These are phyloP conservation scores for Neurospora sp. DNA, from an alignment of 495 filamentous ascomycete genomes.

Conservation along the genomic window DNA sequence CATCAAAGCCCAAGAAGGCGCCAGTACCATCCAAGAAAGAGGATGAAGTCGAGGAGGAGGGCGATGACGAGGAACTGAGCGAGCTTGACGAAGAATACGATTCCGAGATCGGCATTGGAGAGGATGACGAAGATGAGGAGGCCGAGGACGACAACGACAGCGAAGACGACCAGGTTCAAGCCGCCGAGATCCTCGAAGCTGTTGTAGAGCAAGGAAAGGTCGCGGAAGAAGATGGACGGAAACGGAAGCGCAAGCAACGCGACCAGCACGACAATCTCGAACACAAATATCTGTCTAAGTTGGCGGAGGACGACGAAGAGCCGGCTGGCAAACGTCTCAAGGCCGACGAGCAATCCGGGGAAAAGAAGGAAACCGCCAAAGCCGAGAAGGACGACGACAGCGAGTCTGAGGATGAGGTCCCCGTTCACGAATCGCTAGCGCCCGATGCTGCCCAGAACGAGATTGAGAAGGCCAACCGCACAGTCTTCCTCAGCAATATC, in stretches of 20 bases:
- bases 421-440: slow-evolving; percentile 41
- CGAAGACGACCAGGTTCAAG: slow-evolving; percentile 20
- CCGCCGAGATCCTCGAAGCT: slow-evolving; percentile 19
- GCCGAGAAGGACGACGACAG: slow-evolving; percentile 18
- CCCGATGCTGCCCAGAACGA: slow-evolving; percentile 41
- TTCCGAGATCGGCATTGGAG: slow-evolving; percentile 29
- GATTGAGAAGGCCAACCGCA: slow-evolving; percentile 77
- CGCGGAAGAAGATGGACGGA: slow-evolving; percentile 29
- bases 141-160: slow-evolving; percentile 28
- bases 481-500: slow-evolving; percentile 90
- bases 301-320: slow-evolving; percentile 44
- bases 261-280: slow-evolving; percentile 68
- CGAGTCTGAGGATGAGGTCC: slow-evolving; percentile 16
- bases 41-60: slow-evolving; percentile 7
- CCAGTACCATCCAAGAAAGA: slow-evolving; percentile 5
- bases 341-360: slow-evolving; percentile 23
- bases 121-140: slow-evolving; percentile 31
- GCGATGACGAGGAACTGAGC: slow-evolving; percentile 19
- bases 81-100: slow-evolving; percentile 31
- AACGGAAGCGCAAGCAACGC: slow-evolving; percentile 69
- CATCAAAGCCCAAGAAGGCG: slow-evolving; percentile 13
- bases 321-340: slow-evolving; percentile 38
- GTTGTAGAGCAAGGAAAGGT: slow-evolving; percentile 14
- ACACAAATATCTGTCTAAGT: slow-evolving; percentile 64
- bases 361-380: slow-evolving; percentile 17